Conservation (phyloP, 2,329 filamentous ascomycete genomes). For the Falciphora oryzae region DNA sequence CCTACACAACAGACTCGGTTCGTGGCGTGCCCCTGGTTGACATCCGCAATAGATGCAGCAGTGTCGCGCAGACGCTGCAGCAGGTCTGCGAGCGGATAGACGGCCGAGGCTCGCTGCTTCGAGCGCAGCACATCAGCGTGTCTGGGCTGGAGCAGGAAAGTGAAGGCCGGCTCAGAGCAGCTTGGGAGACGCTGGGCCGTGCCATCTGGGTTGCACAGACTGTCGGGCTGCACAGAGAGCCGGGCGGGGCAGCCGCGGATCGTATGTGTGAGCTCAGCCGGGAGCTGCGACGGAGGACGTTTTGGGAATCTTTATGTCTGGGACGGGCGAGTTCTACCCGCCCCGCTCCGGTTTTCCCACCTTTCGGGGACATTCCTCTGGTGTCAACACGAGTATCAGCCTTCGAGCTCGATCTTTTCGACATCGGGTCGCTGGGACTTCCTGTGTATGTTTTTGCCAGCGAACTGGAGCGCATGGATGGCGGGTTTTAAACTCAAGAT, state of each 20-base stretch:
- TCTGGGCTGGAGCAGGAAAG: background rate
- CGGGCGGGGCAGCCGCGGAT: background rate
- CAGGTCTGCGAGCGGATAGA: background rate
- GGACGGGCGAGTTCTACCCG: background rate
- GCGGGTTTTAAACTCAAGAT: too few relatives aligned
- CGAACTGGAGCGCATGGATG: too few relatives aligned
- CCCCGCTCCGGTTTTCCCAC: too few relatives aligned
- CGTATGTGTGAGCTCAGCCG: background rate
- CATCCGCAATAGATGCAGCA: background rate
- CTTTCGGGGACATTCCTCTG: too few relatives aligned
- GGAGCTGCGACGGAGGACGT: background rate
- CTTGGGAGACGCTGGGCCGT: background rate
- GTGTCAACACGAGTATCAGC: too few relatives aligned
- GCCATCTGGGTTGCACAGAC: background rate
- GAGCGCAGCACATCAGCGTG: background rate
- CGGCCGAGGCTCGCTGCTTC: background rate
- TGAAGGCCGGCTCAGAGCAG: background rate
- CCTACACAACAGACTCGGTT: background rate
- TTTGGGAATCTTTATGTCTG: conserved; percentile 2
- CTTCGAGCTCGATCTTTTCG: too few relatives aligned
- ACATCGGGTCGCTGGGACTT: too few relatives aligned
- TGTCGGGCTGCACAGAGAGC: background rate
- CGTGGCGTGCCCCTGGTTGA: background rate
- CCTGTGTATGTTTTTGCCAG: too few relatives aligned
- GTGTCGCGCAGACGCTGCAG: background rate